Evolutionary conservation across 257 asterid species (phyloP), one percentile per base, ranked within the genome.

Genomic region (Verbascum thapsus): DNA sequence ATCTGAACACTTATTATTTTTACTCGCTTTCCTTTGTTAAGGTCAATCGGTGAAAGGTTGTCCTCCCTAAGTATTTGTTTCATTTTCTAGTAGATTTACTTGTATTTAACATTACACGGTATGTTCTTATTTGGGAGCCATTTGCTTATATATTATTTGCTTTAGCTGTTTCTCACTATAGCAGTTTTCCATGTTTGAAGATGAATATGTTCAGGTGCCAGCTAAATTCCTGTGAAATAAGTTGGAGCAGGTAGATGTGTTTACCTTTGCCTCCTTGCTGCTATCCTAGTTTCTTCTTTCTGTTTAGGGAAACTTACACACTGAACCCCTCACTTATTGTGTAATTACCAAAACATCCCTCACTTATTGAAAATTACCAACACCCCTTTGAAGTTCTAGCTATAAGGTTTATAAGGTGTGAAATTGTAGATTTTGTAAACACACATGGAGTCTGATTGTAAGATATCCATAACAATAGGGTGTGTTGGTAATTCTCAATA

Each of bases 211-310:
- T 26, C n/a, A 47, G 42, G 54, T 62, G 58, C 39, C 73, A 66
- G 78, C 53, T 9, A 11, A 41, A 45, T 17, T 61, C 20, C 63
- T 56, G 54, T 22, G 26, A 54, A 16, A 42, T 10, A 64, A 19
- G 59, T 50, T 16, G 67, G 56, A 73, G 38, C 73, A 68, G 74
- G 76, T 72, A 55, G 67, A 54, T 23, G 43, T 26, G 17, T 30
- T 7, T 35, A 57, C 6, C 22, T 22, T 19, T 42, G 40, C 41
- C 23, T 41, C 53, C 49, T n/a, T 62, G 4, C 8, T 15, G 15
- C 8, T 15, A 15, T 58, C 16, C 53, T 8, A 35, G 3, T 42
- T 40, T 67, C 42, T 50, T 12, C 20, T 49, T 19, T 55, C 4
- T 22, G 17, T 39, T n/a, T n/a, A n/a, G n/a, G n/a, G n/a, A n/a